A percentile compares a stretch with the other conserved stretches of the same genome.
phyloP scores from a whole-genome alignment of 2,329 filamentous ascomycete species.

The Sporothrix mexicana region DNA sequence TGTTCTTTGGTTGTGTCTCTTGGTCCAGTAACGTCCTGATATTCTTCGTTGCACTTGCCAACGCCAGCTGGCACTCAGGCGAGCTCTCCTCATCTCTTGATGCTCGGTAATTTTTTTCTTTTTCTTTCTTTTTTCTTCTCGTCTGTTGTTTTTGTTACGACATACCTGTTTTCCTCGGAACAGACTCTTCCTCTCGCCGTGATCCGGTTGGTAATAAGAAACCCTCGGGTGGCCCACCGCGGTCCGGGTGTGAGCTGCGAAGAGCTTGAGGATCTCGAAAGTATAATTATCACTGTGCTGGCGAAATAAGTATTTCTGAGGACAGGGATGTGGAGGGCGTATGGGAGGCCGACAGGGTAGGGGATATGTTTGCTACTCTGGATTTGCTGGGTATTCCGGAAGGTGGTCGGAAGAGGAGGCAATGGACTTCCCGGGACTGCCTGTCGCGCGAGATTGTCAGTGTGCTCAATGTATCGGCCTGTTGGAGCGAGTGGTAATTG shows the following conservation, averaged over 20 bases:
- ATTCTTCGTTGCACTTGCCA: too few species aligned
- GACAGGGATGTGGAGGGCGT: not conserved
- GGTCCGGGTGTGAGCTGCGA: not conserved
- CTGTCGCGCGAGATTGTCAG: not conserved
- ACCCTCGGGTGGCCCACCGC: slow-evolving; percentile 16
- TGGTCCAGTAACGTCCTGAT: too few species aligned
- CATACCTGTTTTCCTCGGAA: not conserved
- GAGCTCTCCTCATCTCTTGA: too few species aligned
- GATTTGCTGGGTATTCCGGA: not conserved
- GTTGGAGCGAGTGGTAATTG: too few species aligned
- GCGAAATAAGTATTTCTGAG: too few species aligned
- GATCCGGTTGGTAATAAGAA: slow-evolving; percentile 17
- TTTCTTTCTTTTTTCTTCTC: not conserved
- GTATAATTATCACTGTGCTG: too few species aligned
- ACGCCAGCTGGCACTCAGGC: too few species aligned
- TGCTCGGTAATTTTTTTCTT: not conserved
- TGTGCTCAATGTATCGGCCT: not conserved
- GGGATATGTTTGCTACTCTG: not conserved
- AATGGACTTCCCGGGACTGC: not conserved
- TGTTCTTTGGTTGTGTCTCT: too few species aligned
- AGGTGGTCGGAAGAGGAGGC: not conserved
- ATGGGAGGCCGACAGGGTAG: not conserved
- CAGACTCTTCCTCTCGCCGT: not conserved
- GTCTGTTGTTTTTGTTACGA: not conserved
- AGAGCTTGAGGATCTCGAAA: too few species aligned